A percentile compares a stretch with the other conserved stretches of the same genome.
Evolutionary conservation across 169 alveolate species (phyloP).

Genomic region (Plasmodium chabaudi): DNA sequence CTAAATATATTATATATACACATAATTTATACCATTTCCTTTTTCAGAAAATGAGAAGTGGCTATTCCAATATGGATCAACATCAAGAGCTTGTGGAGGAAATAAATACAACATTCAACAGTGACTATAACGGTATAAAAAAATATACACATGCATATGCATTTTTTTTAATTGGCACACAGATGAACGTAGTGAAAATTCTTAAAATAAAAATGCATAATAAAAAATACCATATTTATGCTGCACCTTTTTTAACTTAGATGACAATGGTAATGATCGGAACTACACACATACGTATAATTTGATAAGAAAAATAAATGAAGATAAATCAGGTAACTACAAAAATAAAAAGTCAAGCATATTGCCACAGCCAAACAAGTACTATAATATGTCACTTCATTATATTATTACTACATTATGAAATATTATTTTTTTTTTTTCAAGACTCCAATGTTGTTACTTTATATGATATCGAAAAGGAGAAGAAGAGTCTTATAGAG

Average conservation of each 20-base stretch:
- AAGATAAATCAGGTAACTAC: conserved; percentile 36
- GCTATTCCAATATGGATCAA: not conserved
- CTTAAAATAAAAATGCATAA: not conserved
- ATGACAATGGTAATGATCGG: not conserved
- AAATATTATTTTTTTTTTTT: conserved; percentile 14
- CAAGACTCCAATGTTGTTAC: conserved; percentile 12
- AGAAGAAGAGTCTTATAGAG: conserved; percentile 36
- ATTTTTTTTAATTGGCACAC: not conserved
- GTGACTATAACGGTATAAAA: conserved; percentile 20
- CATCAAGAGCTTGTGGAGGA: conserved; percentile 38
- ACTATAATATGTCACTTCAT: not conserved
- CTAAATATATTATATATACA: not conserved
- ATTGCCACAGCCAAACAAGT: not conserved
- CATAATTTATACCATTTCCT: not conserved
- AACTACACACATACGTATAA: conserved; percentile 49
- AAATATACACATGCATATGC: not conserved
- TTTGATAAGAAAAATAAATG: conserved; percentile 50
- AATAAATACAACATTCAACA: conserved; percentile 22
- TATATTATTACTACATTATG: not conserved
- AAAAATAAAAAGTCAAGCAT: not conserved
- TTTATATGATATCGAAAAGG: conserved; percentile 39
- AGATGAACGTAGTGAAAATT: not conserved
- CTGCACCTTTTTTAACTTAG: not conserved
- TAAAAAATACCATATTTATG: not conserved
- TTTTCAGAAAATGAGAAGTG: conserved; percentile 51